Base-by-base conservation (phyloP, 805 yeast species). In the Jamesozyma piceae region DNA sequence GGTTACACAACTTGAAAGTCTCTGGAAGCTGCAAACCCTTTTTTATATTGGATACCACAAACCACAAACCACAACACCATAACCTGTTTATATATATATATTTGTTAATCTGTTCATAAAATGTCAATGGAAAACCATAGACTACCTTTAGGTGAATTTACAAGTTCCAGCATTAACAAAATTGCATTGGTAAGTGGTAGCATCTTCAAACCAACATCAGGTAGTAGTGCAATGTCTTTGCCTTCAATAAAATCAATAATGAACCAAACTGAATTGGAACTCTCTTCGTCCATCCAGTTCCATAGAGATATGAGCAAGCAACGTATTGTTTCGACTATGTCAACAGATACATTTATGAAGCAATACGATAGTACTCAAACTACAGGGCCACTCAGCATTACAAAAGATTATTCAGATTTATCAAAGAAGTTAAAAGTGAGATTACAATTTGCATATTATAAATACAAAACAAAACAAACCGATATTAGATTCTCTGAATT, bases 371-470 rank as follows among this genome's bases (percentile, higher is more conserved):
- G 28, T 13, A 26, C 38, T 15, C 6, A 28, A 10, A n/a, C 28
- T 24, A 24, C 28, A 8, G 11, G 11, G 11, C 10, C 34, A 24
- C 28, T 24, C 28, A 24, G 11, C 6, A 31, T n/a, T 38, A 26
- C 20, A 13, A 46, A 29, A 26, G 49, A 53, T 29, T 50, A 47
- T 28, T 34, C 39, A 11, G 49, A 42, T 4, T 36, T 51, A 1
- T 49, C 60, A 5, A 47, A 70, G 38, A 65, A 63, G 49, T 62
- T 75, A 45, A 69, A 71, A 49, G 58, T 69, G 44, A 67, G 77
- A 48, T 57, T 75, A 20, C 71, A 72, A 49, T 52, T 74, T 38
- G 80, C 80, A 2, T 72, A 72, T 50, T 75, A 68, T 55, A 75
- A 74, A 51, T 68, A 69, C 35, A 65, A 65, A 43, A 74, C 78